Evolutionary conservation across 1,284 basidiomycete species (phyloP).

Genomic region (Pyrrhoderma noxium): DNA sequence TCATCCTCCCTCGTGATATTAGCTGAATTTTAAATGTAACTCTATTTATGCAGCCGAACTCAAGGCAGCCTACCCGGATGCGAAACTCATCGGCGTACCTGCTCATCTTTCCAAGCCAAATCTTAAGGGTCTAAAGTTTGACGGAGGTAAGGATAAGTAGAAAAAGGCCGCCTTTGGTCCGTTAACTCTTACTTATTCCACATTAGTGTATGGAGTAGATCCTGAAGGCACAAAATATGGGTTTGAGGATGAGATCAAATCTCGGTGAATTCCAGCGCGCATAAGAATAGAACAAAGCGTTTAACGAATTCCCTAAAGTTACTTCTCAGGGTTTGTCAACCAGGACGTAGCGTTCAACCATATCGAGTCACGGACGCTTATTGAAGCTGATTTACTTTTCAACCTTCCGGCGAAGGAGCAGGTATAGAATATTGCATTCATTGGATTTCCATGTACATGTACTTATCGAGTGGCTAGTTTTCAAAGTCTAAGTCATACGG

Average conservation of each 20-base stretch:
- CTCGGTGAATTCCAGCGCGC: not conserved
- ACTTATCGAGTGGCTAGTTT: conserved; percentile 28
- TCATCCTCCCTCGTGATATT: not conserved
- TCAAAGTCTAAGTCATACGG: conserved; percentile 47
- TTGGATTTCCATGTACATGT: not conserved
- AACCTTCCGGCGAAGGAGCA: conserved; percentile 88
- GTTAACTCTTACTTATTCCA: no score
- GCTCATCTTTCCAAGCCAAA: conserved; percentile 41
- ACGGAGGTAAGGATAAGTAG: conserved; percentile 53
- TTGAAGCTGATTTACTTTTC: conserved; percentile 86
- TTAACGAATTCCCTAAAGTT: conserved; percentile 25
- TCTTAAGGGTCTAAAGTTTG: conserved; percentile 35
- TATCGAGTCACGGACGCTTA: conserved; percentile 65
- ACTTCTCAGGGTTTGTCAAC: conserved; percentile 77
- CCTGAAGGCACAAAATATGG: conserved; percentile 62
- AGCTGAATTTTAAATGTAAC: not conserved
- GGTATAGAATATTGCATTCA: conserved; percentile 33
- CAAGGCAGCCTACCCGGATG: conserved; percentile 70
- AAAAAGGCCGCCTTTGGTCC: no score
- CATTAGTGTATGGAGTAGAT: conserved; percentile 67
- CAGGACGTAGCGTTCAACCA: conserved; percentile 91
- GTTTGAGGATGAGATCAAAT: conserved; percentile 71
- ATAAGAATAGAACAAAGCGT: not conserved
- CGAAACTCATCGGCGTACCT: conserved; percentile 65
- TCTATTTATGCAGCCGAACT: conserved; percentile 44